Conservation (phyloP, 345 rosid genomes). For the Hevea brasiliensis region DNA sequence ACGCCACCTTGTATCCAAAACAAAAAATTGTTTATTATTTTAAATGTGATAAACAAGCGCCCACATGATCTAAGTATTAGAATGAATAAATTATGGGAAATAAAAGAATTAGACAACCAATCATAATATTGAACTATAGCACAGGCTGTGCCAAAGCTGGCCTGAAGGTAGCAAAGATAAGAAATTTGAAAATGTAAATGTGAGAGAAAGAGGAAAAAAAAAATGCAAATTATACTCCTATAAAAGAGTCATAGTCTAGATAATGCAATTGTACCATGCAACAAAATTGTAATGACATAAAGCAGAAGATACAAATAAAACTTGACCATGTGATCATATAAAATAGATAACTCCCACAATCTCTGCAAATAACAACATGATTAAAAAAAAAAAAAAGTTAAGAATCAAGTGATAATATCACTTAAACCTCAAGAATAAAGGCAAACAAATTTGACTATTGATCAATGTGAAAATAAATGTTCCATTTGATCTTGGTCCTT, state of each 20-base stretch:
- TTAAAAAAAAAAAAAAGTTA: too few relatives aligned
- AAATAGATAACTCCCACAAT: background rate
- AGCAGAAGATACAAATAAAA: background rate
- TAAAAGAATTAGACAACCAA: background rate
- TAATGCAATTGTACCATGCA: background rate
- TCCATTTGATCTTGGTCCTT: too few relatives aligned
- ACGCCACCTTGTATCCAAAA: constrained; percentile 65
- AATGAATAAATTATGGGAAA: background rate
- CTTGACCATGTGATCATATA: too few relatives aligned
- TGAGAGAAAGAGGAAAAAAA: background rate
- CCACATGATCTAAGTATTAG: background rate
- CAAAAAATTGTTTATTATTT: constrained; percentile 8
- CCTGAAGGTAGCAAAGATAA: too few relatives aligned
- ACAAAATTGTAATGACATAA: background rate
- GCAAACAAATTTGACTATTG: too few relatives aligned
- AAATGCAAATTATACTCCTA: background rate
- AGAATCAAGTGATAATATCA: too few relatives aligned
- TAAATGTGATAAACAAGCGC: background rate
- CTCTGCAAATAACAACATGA: too few relatives aligned
- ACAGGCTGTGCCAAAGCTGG: background rate
- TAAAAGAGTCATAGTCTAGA: background rate
- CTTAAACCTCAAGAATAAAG: too few relatives aligned
- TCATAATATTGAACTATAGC: background rate
- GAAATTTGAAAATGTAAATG: background rate
- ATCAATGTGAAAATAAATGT: too few relatives aligned